These are phyloP conservation scores for Rhodotorula toruloides DNA, from an alignment of 768 basidiomycete species.

Conservation along the genomic window DNA sequence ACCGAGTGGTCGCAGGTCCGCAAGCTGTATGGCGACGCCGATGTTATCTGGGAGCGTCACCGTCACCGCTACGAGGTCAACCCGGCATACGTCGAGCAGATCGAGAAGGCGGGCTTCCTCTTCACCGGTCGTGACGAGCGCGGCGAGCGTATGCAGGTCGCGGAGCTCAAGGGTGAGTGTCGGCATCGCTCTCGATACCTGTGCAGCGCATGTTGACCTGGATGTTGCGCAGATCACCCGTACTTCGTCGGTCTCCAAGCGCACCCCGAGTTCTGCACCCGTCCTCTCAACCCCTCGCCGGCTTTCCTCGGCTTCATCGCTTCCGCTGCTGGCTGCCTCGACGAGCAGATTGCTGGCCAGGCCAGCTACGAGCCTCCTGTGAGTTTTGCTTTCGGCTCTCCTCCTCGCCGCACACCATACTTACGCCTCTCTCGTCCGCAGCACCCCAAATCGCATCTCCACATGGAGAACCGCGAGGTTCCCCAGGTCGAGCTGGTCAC, in stretches of 20 bases:
- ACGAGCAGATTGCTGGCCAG: constrained; percentile 70
- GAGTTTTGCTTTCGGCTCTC: not conserved
- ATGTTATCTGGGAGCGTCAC: constrained; percentile 90
- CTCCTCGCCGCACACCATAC: not conserved
- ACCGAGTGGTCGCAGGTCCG: constrained; percentile 72
- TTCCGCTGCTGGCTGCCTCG: constrained; percentile 65
- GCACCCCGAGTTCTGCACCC: constrained; percentile 97
- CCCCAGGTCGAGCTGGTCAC: constrained; percentile 22
- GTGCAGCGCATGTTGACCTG: not conserved
- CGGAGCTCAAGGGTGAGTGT: constrained; percentile 72
- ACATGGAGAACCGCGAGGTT: constrained; percentile 11
- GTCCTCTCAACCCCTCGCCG: constrained; percentile 93
- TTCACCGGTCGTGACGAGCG: constrained; percentile 88
- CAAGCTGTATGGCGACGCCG: constrained; percentile 73
- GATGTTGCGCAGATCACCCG: constrained; percentile 65
- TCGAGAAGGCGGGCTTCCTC: constrained; percentile 66
- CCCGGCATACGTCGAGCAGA: constrained; percentile 69
- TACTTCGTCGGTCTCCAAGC: constrained; percentile 92
- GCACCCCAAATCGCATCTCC: constrained; percentile 36
- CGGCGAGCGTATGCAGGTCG: constrained; percentile 93
- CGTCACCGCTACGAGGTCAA: constrained; percentile 95
- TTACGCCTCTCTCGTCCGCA: not conserved
- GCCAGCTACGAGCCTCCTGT: constrained; percentile 43
- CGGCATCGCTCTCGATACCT: not conserved
- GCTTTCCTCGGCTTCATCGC: constrained; percentile 94